Conservation (phyloP, 176 grass and related monocot species). For the Dactylis glomerata region DNA sequence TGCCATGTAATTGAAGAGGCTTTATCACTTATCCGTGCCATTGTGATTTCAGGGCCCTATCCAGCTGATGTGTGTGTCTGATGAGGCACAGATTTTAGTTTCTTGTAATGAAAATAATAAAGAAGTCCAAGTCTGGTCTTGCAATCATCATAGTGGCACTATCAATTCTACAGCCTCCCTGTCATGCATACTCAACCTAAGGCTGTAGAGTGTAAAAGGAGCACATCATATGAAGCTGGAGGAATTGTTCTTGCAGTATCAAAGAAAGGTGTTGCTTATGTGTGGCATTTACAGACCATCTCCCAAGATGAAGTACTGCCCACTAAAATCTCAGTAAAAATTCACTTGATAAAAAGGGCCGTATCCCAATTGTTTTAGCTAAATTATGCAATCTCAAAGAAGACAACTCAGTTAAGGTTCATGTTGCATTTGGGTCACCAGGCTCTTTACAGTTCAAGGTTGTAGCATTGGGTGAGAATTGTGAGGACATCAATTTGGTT, state of each 20-base stretch:
- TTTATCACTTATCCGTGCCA: conserved; percentile 2
- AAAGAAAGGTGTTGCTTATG: conserved; percentile 48
- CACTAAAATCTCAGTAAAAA: conserved; percentile 39
- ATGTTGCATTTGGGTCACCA: conserved; percentile 32
- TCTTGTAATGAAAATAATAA: conserved; percentile 27
- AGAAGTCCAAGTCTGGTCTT: conserved; percentile 40
- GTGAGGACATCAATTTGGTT: conserved; percentile 23
- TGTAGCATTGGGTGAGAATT: conserved; percentile 41
- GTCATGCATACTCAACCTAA: conserved; percentile 41
- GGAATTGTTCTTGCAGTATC: conserved; percentile 50
- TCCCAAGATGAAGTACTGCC: conserved; percentile 18
- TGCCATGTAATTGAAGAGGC: not conserved
- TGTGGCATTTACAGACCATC: conserved; percentile 48
- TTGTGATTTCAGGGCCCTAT: conserved; percentile 36
- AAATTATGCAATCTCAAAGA: conserved; percentile 40
- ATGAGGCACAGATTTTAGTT: conserved; percentile 35
- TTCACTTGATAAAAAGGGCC: conserved; percentile 24
- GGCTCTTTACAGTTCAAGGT: conserved; percentile 42
- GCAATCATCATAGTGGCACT: conserved; percentile 34
- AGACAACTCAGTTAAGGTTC: conserved; percentile 33
- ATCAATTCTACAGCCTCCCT: conserved; percentile 5
- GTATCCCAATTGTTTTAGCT: conserved; percentile 41
- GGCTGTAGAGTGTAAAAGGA: conserved; percentile 35
- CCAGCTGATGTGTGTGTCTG: conserved; percentile 40
- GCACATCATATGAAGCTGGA: conserved; percentile 17